Base-by-base conservation (phyloP, 352 stramenopile species). In the Bremia lactucae region DNA sequence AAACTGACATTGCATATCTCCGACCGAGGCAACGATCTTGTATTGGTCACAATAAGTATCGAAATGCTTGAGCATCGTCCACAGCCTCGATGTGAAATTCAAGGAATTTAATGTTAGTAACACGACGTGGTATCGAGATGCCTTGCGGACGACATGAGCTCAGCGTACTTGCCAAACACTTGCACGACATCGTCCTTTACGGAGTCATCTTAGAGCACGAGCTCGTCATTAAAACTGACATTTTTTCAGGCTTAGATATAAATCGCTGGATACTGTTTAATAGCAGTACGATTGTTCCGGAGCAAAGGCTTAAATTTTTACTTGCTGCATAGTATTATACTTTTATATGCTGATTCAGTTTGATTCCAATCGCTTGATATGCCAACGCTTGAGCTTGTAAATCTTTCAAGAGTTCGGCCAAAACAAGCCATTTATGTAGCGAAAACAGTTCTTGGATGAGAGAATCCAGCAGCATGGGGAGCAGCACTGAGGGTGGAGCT, bases 51-150 rank as follows among this genome's bases (percentile, higher is more conserved):
- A 2, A 50, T 58, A 36, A 59, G 13, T 59, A 40, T n/a, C 78
- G 65, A 36, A 84, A 87, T 31, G 38, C 65, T 36, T 86, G 72
- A 18, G 69, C 59, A 29, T 85, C 68, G 33, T 90, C 80, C 19
- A 92, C 20, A 1, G 89, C 43, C 21, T 83, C 65, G 25, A 90
- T 42, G n/a, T 70, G 42, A 38, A 90, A 65, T 46, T 83, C 72
- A 11, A 90, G 46, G 36, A 84, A 90, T 26, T 87, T 88, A 22
- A 90, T 55, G 41, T n/a, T n/a, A n/a, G n/a, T n/a, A 89, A 90
- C 25, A 93, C 52, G 36, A 89, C 80, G 13, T 90, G 39, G 47
- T 75, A 90, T n/a, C 71, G 77, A 36, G 88, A 85, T 20, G 86
- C 77, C 34, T 72, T 86, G 43, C 56, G 62, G 10, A 65, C 71